Base-by-base conservation (phyloP, 2,329 filamentous ascomycete species). In the Penicillium sp. region DNA sequence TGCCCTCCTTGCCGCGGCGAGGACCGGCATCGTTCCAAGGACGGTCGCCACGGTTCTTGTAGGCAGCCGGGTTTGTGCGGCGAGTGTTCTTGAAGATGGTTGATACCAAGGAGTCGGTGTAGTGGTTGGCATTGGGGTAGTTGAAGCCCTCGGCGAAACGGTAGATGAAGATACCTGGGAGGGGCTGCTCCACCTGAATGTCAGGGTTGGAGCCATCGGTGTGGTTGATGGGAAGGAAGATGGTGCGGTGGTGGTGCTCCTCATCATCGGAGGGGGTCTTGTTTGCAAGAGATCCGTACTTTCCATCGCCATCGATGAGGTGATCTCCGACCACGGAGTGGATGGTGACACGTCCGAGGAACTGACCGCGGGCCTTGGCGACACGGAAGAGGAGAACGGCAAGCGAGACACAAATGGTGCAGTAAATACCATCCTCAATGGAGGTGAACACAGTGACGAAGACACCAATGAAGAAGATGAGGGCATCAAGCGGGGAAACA, bases 11-110 rank as follows among this genome's bases (percentile, higher is more conserved):
- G 64, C 78, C 81, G 52, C 77, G 83, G 32, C 83, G 81, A 54
- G 90, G 89, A 48, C 91, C 92, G 0, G 93, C 91, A 68, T 97
- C 90, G 67, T 97, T 97, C 94, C 94, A 97, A 1, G 94, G 92
- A 7, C 92, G 84, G 70, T 99, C 93, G 43, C 89, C 89, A 2
- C 79, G 81, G 3, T 82, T 81, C 4, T 79, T 74, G 65, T 86
- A 96, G 1, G 81, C 77, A 53, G 88, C 78, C 0, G 86, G 79
- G 60, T 89, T 90, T 1, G 91, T 96, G 31, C 91, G 87, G 36
- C 89, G 86, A 2, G 92, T 96, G 56, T 87, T 77, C 42, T 80
- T 72, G 62, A 88, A 88, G 44, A 96, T 85, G 62, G 86, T 84
- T 2, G 81, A 75, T 2, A 86, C 84, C 47, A 96, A 80, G 67